Evolutionary conservation across 495 filamentous ascomycete species (phyloP).

Genomic region (Annulohypoxylon bovei): DNA sequence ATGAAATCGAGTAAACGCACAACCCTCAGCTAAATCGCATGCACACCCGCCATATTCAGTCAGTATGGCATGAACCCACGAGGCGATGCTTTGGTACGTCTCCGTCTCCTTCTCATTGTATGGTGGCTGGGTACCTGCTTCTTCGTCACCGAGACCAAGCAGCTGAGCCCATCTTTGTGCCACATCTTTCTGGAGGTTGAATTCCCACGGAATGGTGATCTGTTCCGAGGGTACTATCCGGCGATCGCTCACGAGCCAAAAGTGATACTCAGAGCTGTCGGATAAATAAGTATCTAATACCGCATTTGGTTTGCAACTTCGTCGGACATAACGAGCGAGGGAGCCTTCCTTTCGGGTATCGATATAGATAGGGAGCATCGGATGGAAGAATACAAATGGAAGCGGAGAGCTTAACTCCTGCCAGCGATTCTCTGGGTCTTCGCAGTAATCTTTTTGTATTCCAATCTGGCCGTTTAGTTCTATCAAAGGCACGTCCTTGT

Average conservation of each 20-base stretch:
- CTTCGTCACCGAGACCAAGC: constrained; percentile 62
- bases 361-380: constrained; percentile 84
- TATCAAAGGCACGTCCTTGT: constrained; percentile 75
- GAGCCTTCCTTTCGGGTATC: constrained; percentile 89
- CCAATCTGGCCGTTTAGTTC: constrained; percentile 90
- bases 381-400: constrained; percentile 87
- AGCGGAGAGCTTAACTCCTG: constrained; percentile 78
- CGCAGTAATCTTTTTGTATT: constrained; percentile 77
- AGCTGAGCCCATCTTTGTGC: constrained; percentile 57
- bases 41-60: constrained; percentile 91
- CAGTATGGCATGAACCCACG: constrained; percentile 75
- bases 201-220: constrained; percentile 67
- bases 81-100: constrained; percentile 56
- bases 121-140: constrained; percentile 49
- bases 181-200: constrained; percentile 58
- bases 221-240: constrained; percentile 68
- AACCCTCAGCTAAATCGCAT: constrained; percentile 71
- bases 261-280: constrained; percentile 78
- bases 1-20: constrained; percentile 78
- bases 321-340: constrained; percentile 80
- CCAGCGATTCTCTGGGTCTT: constrained; percentile 79
- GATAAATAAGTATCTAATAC: constrained; percentile 82
- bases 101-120: constrained; percentile 58
- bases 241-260: constrained; percentile 85
- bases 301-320: constrained; percentile 89